phyloP scores from a whole-genome alignment of 2,329 filamentous ascomycete species.

The Pestalotiopsis sp. region DNA sequence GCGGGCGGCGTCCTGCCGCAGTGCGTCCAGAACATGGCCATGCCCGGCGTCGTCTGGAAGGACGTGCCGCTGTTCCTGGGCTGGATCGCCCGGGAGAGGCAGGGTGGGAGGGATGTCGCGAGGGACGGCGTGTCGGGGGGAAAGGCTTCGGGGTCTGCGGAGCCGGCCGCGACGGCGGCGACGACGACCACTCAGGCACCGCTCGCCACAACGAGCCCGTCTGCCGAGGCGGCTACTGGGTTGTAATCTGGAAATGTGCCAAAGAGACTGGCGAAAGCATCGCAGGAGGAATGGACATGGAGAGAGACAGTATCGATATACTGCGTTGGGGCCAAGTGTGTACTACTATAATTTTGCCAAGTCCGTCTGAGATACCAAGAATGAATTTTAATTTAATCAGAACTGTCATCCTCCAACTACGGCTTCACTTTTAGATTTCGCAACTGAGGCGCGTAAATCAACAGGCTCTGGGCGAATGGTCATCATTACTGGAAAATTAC shows the following conservation, averaged over 20 bases:
- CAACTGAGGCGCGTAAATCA: background rate
- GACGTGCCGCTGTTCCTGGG: constrained; percentile 71
- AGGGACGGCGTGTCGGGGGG: background rate
- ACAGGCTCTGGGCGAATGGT: background rate
- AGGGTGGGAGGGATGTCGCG: constrained; percentile 16
- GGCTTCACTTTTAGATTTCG: background rate
- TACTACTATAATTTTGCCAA: no score
- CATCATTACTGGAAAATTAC: background rate
- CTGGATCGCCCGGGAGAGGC: constrained; percentile 58
- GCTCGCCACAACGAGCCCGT: no score
- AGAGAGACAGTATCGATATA: no score
- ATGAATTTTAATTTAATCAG: no score
- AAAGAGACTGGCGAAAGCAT: no score
- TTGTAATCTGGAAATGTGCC: no score
- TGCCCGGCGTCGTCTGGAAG: constrained; percentile 67
- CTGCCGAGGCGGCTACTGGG: no score
- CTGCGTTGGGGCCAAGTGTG: no score
- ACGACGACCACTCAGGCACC: background rate
- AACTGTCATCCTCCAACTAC: background rate
- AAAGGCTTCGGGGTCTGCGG: background rate
- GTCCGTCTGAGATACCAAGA: no score
- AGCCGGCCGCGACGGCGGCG: background rate
- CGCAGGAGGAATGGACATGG: no score
- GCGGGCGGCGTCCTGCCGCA: constrained; percentile 68
- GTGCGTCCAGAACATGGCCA: constrained; percentile 65